Percentiles rank a stretch among this genome's conserved stretches.
These are phyloP conservation scores for Aschersonia sp. DNA, from an alignment of 2,329 filamentous ascomycete genomes.

Conservation along the genomic window DNA sequence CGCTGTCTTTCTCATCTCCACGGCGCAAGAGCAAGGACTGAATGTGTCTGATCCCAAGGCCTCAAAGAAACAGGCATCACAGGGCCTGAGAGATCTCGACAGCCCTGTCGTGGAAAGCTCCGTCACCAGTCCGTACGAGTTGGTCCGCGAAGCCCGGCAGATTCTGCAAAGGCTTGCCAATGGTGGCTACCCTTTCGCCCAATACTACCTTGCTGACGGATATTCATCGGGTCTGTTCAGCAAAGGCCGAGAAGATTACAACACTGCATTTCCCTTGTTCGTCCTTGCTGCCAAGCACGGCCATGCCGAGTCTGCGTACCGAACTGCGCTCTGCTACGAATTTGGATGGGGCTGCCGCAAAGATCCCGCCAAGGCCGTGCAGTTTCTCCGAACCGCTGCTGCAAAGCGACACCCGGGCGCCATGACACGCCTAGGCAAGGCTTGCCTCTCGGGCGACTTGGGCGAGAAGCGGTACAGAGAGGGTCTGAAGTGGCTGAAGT, in stretches of 20 bases:
- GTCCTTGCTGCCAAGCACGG: slow-evolving; percentile 90
- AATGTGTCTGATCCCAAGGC: slow-evolving; percentile 31
- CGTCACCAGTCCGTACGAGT: slow-evolving; percentile 43
- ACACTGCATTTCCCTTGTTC: slow-evolving; percentile 84
- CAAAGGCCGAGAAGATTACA: slow-evolving; percentile 85
- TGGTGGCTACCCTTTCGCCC: slow-evolving; percentile 85
- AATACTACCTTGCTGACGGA: slow-evolving; percentile 93
- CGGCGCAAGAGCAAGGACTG: slow-evolving; percentile 64
- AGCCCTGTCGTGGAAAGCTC: slow-evolving; percentile 29
- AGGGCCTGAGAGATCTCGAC: slow-evolving; percentile 30
- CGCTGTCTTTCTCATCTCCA: slow-evolving; percentile 83
- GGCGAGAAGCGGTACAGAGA: slow-evolving; percentile 79
- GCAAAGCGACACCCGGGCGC: slow-evolving; percentile 92
- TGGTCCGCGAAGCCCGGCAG: slow-evolving; percentile 74
- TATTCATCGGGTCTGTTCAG: slow-evolving; percentile 89
- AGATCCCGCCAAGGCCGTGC: slow-evolving; percentile 80
- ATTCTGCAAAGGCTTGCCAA: slow-evolving; percentile 80
- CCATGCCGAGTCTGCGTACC: slow-evolving; percentile 89
- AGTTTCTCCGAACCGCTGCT: slow-evolving; percentile 81
- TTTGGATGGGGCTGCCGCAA: slow-evolving; percentile 94
- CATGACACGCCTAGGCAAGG: slow-evolving; percentile 81
- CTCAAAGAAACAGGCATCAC: slow-evolving; percentile 28
- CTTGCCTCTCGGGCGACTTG: slow-evolving; percentile 79
- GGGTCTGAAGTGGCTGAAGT: slow-evolving; percentile 91
- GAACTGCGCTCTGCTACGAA: slow-evolving; percentile 88